Evolutionary conservation across 345 rosid genomes (phyloP).

Genomic region (Sonneratia alba): DNA sequence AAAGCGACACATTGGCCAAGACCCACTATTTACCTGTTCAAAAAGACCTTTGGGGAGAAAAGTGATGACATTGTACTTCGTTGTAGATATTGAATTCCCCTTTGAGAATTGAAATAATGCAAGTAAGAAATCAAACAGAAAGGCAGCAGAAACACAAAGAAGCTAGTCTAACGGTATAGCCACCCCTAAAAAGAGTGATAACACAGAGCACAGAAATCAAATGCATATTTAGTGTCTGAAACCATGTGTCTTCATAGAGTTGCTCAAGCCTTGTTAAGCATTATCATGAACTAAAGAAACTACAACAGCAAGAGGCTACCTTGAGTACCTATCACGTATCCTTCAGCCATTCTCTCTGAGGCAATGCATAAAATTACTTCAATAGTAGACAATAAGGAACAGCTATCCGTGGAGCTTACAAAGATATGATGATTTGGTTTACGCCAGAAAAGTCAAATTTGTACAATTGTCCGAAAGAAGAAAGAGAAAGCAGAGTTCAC

Average conservation of each 20-base stretch:
- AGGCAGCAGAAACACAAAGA: background rate
- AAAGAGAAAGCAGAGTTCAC: background rate
- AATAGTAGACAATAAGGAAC: background rate
- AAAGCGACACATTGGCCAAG: background rate
- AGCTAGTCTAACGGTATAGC: no score
- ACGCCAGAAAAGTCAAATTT: background rate
- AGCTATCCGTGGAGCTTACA: background rate
- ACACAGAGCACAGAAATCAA: background rate
- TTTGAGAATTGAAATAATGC: conserved; percentile 17
- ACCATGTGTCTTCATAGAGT: background rate
- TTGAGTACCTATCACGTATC: background rate
- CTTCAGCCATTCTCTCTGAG: background rate
- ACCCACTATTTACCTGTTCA: conserved; percentile 70
- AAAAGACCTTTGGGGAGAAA: conserved; percentile 95
- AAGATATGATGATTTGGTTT: background rate
- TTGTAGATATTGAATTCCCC: conserved; percentile 92
- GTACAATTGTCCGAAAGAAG: background rate
- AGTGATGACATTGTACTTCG: conserved; percentile 90
- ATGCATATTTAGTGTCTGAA: background rate
- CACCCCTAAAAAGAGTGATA: background rate
- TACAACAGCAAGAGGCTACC: background rate
- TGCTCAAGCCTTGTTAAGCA: background rate
- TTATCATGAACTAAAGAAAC: background rate
- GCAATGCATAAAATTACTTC: background rate
- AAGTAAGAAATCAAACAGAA: background rate